Evolutionary conservation across 1,284 basidiomycete species (phyloP).

Genomic region (Moesziomyces aphidis): DNA sequence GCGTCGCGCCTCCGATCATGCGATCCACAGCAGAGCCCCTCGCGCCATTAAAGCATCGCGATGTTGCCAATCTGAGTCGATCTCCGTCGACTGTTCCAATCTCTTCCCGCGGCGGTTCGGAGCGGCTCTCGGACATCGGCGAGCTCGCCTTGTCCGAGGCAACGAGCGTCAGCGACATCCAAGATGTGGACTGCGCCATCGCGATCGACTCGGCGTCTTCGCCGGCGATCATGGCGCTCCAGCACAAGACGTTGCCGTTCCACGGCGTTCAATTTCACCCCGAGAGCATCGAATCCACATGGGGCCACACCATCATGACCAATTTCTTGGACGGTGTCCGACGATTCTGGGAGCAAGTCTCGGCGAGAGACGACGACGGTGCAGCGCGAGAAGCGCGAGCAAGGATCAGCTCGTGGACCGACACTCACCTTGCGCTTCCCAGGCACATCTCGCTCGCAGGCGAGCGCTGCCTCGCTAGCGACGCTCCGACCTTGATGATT

Average conservation of each 20-base stretch:
- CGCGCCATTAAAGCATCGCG: conserved; percentile 28
- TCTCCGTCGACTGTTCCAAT: conserved; percentile 32
- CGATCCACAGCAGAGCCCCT: conserved; percentile 2
- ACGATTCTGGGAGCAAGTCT: conserved; percentile 38
- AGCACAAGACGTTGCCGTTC: conserved; percentile 72
- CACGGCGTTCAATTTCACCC: conserved; percentile 98
- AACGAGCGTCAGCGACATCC: conserved; percentile 19
- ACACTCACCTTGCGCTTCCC: conserved; percentile 12
- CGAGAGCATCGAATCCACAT: conserved; percentile 69
- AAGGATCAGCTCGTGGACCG: conserved; percentile 18
- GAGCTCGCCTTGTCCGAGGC: conserved; percentile 25
- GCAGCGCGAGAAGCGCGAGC: conserved; percentile 10
- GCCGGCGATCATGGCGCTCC: conserved; percentile 56
- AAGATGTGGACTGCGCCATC: conserved; percentile 1
- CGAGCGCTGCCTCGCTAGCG: conserved; percentile 30
- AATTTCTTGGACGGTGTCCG: conserved; percentile 57
- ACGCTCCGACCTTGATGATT: background rate
- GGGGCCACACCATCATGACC: conserved; percentile 49
- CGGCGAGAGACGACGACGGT: background rate
- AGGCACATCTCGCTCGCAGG: conserved; percentile 24
- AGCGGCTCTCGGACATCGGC: conserved; percentile 24
- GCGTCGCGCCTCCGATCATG: background rate
- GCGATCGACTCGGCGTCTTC: conserved; percentile 6
- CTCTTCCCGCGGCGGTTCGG: conserved; percentile 27
- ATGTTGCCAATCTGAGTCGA: conserved; percentile 25